Conservation (phyloP, 1,284 basidiomycete species). For the Ganoderma boninense region DNA sequence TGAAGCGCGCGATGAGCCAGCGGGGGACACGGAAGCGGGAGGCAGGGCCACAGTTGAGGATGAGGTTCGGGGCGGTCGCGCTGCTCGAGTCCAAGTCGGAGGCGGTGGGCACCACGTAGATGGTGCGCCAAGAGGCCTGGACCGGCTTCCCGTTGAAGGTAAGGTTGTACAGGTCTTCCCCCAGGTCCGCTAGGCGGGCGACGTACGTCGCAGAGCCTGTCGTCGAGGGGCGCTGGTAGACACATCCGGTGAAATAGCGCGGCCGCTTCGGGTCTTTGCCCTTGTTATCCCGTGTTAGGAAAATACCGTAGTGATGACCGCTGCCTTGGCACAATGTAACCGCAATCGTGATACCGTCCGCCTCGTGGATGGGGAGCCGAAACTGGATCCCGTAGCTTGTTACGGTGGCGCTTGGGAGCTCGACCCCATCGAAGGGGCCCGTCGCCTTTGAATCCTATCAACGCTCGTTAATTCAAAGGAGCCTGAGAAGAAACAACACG, state of each 20-base stretch:
- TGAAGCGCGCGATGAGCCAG: background rate
- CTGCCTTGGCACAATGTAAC: constrained; percentile 1
- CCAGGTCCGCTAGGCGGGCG: background rate
- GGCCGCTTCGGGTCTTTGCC: background rate
- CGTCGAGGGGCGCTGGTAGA: background rate
- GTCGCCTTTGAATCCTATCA: background rate
- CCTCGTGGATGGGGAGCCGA: constrained; percentile 8
- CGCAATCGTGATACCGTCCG: constrained; percentile 3
- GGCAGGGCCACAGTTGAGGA: background rate
- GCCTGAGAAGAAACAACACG: too few species aligned
- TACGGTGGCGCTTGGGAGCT: background rate
- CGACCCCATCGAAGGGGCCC: constrained; percentile 2
- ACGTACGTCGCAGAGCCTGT: background rate
- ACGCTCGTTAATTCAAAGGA: background rate
- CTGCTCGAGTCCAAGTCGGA: background rate
- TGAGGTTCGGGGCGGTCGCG: background rate
- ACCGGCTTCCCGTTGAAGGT: constrained; percentile 5
- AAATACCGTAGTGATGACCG: background rate
- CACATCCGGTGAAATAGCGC: constrained; percentile 1
- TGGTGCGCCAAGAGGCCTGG: constrained; percentile 10
- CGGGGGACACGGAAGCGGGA: constrained; percentile 6
- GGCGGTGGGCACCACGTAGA: constrained; percentile 8
- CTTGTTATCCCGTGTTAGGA: background rate
- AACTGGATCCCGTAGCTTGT: constrained; percentile 6
- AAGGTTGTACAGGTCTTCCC: constrained; percentile 9